A percentile compares a stretch with the other conserved stretches of the same genome.
phyloP scores from a whole-genome alignment of 345 rosid species.

The Clausena lansium region DNA sequence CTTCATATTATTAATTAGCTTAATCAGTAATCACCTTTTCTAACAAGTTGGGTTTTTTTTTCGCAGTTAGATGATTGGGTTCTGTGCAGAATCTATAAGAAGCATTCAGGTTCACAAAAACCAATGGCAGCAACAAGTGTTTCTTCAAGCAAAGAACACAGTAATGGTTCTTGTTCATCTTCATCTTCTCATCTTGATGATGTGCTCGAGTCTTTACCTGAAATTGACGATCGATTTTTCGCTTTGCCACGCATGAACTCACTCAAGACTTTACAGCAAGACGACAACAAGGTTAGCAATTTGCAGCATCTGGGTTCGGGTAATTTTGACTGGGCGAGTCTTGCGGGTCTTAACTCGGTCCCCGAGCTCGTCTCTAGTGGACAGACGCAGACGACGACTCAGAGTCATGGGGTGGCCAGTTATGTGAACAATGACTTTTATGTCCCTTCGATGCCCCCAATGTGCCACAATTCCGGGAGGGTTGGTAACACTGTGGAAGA shows the following conservation, averaged over 20 bases:
- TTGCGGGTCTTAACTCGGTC: conserved; percentile 49
- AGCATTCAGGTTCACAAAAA: conserved; percentile 63
- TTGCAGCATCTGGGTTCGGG: conserved; percentile 35
- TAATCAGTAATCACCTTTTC: neutral
- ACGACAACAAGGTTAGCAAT: conserved; percentile 35
- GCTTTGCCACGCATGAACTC: conserved; percentile 51
- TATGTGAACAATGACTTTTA: conserved; percentile 31
- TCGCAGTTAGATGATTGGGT: conserved; percentile 95
- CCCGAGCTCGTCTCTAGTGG: conserved; percentile 37
- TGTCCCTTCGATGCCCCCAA: conserved; percentile 32
- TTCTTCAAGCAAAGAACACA: conserved; percentile 55
- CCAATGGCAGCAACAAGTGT: conserved; percentile 24
- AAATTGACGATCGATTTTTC: conserved; percentile 48
- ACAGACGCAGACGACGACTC: conserved; percentile 14
- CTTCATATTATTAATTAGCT: too few species aligned
- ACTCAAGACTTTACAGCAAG: conserved; percentile 42
- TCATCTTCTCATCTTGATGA: conserved; percentile 81
- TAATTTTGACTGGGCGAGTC: conserved; percentile 77
- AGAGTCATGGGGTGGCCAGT: conserved; percentile 33
- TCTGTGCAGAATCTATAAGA: conserved; percentile 84
- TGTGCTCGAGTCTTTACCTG: conserved; percentile 68
- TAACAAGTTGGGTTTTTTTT: neutral
- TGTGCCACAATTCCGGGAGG: conserved; percentile 23
- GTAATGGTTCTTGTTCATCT: conserved; percentile 63
- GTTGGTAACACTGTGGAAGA: conserved; percentile 38